A percentile compares a stretch with the other conserved stretches of the same genome.
These are phyloP conservation scores for Parmales sp. DNA, from an alignment of 108 stramenopile genomes.

Conservation along the genomic window DNA sequence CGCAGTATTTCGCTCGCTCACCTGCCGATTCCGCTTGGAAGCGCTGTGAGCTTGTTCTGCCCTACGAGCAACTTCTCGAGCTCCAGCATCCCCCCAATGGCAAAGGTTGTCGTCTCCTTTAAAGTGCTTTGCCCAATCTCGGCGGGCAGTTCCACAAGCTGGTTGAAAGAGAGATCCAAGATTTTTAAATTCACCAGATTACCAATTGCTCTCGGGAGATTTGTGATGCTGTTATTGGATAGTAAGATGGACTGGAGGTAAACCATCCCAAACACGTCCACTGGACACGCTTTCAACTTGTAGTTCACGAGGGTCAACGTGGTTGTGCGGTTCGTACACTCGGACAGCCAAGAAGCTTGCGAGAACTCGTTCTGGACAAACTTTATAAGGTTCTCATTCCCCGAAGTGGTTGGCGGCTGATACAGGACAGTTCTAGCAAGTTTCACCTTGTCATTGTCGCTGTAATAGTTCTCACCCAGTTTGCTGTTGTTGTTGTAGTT, in stretches of 20 bases:
- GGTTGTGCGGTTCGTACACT: neutral
- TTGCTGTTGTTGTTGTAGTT: too few relatives aligned
- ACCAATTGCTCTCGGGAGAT: neutral
- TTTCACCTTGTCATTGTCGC: conserved; percentile 2
- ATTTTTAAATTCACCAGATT: neutral
- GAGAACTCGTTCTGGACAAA: neutral
- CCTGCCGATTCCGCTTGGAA: too few relatives aligned
- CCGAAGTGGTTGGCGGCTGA: neutral
- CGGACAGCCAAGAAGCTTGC: neutral
- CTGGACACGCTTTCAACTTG: neutral
- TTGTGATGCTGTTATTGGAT: neutral
- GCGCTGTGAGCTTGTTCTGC: neutral
- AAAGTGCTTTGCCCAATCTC: conserved; percentile 5
- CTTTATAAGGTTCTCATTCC: neutral
- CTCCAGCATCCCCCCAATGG: neutral
- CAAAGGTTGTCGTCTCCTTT: neutral
- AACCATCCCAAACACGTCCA: neutral
- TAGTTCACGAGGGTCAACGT: neutral
- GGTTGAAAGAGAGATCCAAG: neutral
- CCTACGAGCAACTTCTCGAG: neutral
- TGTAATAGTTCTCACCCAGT: too few relatives aligned
- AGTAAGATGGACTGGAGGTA: neutral
- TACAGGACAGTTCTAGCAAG: neutral
- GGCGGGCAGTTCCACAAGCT: neutral
- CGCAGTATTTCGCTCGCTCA: too few relatives aligned